phyloP scores from a whole-genome alignment of 208 protist species.

The Leishmania amazonensis region DNA sequence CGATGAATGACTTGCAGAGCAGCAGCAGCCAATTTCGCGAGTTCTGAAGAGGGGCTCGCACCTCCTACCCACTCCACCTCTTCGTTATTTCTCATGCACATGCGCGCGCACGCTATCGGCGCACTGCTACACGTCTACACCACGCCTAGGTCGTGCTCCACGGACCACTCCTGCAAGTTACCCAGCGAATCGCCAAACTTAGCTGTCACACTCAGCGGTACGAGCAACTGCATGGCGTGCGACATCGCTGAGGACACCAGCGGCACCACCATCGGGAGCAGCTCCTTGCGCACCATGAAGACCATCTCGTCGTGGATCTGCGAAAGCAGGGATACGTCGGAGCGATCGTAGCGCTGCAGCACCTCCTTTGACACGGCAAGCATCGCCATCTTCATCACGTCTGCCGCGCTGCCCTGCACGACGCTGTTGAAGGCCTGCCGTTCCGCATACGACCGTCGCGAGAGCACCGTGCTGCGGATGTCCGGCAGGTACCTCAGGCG shows the following conservation, averaged over 20 bases:
- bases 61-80: too few relatives aligned
- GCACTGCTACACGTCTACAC: constrained; percentile 2
- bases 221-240: constrained; percentile 68
- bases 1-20: neutral
- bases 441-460: constrained; percentile 75
- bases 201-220: constrained; percentile 60
- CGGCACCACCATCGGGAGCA: constrained; percentile 53
- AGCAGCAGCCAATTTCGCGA: neutral
- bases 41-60: constrained; percentile 1
- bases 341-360: constrained; percentile 47
- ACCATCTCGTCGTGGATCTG: constrained; percentile 90
- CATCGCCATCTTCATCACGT: constrained; percentile 92
- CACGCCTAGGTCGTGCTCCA: constrained; percentile 80
- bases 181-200: constrained; percentile 77
- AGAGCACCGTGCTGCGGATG: constrained; percentile 62
- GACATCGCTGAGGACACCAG: constrained; percentile 40
- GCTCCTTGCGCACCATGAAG: constrained; percentile 50
- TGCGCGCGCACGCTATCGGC: neutral
- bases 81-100: neutral
- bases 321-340: constrained; percentile 56
- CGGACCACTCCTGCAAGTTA: constrained; percentile 72
- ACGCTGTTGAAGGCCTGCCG: constrained; percentile 93
- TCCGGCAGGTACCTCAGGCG: constrained; percentile 73
- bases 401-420: constrained; percentile 88
- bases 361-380: constrained; percentile 71